Evolutionary conservation across 768 basidiomycete genomes (phyloP).

Genomic region (Fistulinella prunicolor): DNA sequence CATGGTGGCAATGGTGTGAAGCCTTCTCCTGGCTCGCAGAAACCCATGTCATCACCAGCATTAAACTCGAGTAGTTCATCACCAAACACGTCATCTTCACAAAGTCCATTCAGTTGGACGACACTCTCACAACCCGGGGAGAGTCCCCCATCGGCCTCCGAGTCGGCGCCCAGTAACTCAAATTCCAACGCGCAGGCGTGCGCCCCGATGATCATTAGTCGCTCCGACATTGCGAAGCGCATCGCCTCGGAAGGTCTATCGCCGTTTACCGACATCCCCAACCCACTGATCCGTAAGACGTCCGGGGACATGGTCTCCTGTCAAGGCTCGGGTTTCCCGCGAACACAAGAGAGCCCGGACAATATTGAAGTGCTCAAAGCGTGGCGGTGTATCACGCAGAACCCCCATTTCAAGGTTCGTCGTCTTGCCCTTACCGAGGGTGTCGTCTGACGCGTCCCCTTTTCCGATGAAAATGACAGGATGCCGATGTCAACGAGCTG

Average conservation of each 20-base stretch:
- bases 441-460: background rate
- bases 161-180: conserved; percentile 9
- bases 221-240: conserved; percentile 45
- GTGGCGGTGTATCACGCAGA: conserved; percentile 72
- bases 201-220: conserved; percentile 32
- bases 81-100: conserved; percentile 23
- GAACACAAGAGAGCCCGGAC: conserved; percentile 62
- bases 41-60: conserved; percentile 12
- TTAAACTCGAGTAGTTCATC: conserved; percentile 25
- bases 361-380: conserved; percentile 78
- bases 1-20: conserved; percentile 36
- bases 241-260: conserved; percentile 60
- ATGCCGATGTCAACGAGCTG: conserved; percentile 73
- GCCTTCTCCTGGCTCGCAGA: conserved; percentile 12
- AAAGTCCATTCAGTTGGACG: conserved; percentile 29
- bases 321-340: conserved; percentile 64
- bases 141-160: conserved; percentile 40
- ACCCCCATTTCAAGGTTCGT: conserved; percentile 74
- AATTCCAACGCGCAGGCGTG: conserved; percentile 29
- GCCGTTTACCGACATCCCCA: conserved; percentile 41
- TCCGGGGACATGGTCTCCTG: conserved; percentile 60
- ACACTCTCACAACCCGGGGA: conserved; percentile 23
- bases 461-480: conserved; percentile 38
- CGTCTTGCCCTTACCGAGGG: background rate
- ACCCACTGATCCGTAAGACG: conserved; percentile 39